Conservation (phyloP, 345 rosid species). For the Draba incana region DNA sequence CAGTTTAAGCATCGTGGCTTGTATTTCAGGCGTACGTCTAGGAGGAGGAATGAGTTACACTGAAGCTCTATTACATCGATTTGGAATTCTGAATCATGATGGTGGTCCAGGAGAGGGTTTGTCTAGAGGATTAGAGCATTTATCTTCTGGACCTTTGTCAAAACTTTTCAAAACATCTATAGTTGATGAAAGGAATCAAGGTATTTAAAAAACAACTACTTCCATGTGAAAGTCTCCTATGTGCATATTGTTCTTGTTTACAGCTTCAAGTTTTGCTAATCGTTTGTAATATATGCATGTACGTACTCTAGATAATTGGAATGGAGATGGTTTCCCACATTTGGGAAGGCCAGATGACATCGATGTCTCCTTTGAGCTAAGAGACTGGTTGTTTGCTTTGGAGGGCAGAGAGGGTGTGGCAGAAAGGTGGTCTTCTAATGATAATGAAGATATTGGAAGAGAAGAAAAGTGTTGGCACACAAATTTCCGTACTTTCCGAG, state of each 20-base stretch:
- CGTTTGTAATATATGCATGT: slow-evolving; percentile 35
- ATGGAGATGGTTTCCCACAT: slow-evolving; percentile 54
- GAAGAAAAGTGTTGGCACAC: slow-evolving; percentile 95
- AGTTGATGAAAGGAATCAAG: slow-evolving; percentile 50
- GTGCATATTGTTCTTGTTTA: slow-evolving; percentile 15
- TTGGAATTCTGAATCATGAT: slow-evolving; percentile 86
- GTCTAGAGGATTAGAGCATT: slow-evolving; percentile 74
- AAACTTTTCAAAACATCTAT: slow-evolving; percentile 76
- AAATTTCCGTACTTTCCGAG: slow-evolving; percentile 63
- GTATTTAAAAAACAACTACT: background rate
- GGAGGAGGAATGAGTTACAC: slow-evolving; percentile 98
- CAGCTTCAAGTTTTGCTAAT: slow-evolving; percentile 21
- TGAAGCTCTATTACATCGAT: slow-evolving; percentile 86
- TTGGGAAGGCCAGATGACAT: slow-evolving; percentile 85
- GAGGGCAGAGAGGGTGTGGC: slow-evolving; percentile 80
- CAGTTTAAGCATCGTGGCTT: slow-evolving; percentile 76
- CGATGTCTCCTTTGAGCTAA: slow-evolving; percentile 75
- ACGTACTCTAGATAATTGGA: slow-evolving; percentile 54
- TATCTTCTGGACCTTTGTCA: slow-evolving; percentile 82
- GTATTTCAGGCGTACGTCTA: slow-evolving; percentile 84
- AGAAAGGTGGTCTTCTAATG: slow-evolving; percentile 58
- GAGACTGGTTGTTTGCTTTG: slow-evolving; percentile 96
- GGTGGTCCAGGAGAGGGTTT: slow-evolving; percentile 96
- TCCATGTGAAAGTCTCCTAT: slow-evolving; percentile 18
- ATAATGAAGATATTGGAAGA: slow-evolving; percentile 53